Evolutionary conservation across 495 filamentous ascomycete genomes (phyloP).

Genomic region (Podospora bellae-mahoneyi): DNA sequence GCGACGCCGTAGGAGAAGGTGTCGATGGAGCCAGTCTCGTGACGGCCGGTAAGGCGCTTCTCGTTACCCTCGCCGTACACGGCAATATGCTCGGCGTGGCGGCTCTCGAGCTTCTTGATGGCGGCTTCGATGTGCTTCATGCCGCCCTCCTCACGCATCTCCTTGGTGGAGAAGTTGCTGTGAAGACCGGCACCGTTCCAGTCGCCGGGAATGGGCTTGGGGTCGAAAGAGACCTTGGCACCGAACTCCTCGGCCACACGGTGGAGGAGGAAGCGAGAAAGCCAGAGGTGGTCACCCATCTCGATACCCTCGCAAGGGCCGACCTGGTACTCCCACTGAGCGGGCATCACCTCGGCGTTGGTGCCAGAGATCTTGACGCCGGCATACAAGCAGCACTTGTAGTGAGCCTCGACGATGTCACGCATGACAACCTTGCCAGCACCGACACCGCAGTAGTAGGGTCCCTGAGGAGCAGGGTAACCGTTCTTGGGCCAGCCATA

Average conservation of each 20-base stretch:
- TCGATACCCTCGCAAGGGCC: conserved; percentile 91
- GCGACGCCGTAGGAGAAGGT: conserved; percentile 93
- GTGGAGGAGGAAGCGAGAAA: conserved; percentile 93
- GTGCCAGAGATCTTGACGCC: conserved; percentile 94
- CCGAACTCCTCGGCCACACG: conserved; percentile 97
- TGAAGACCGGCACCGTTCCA: conserved; percentile 99
- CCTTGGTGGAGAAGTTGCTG: conserved; percentile 83
- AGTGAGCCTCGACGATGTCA: conserved; percentile 98
- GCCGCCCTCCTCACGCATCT: conserved; percentile 86
- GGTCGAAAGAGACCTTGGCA: conserved; percentile 90
- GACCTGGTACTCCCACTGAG: conserved; percentile 99
- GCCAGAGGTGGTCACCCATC: conserved; percentile 96
- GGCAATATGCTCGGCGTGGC: conserved; percentile 91
- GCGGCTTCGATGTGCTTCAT: conserved; percentile 86
- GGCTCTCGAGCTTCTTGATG: conserved; percentile 64
- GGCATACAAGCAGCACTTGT: conserved; percentile 92
- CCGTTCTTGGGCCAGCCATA: conserved; percentile 88
- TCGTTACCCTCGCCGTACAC: conserved; percentile 97
- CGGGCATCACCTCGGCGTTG: conserved; percentile 92
- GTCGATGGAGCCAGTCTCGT: conserved; percentile 92
- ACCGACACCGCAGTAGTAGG: conserved; percentile 99
- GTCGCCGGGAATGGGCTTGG: conserved; percentile 97
- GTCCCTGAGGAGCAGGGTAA: conserved; percentile 90
- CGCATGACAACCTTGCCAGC: conserved; percentile 96
- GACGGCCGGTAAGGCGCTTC: conserved; percentile 83